Conservation (phyloP, 2,329 filamentous ascomycete species). For the Rutstroemia sp. region DNA sequence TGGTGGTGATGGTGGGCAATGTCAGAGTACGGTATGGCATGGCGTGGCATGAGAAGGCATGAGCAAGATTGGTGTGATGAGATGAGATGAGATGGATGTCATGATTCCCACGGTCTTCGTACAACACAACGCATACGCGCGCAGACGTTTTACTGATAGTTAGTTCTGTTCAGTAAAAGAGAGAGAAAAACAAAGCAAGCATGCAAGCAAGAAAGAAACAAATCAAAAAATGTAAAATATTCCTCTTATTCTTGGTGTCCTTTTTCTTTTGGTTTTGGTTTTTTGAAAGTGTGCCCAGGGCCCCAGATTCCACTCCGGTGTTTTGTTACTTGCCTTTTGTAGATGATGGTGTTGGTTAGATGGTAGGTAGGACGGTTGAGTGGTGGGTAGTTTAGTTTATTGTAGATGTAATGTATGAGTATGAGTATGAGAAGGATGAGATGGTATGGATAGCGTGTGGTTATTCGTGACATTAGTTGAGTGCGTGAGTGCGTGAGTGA, state of each 20-base stretch:
- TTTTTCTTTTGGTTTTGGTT: neutral
- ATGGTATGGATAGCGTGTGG: no score
- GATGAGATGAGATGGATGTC: neutral
- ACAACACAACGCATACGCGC: neutral
- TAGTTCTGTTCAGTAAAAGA: slow-evolving; percentile 3
- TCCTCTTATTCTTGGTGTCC: neutral
- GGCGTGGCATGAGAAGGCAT: neutral
- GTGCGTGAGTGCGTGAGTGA: no score
- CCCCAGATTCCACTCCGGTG: no score
- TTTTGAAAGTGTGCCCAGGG: no score
- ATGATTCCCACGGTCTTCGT: slow-evolving; percentile 7
- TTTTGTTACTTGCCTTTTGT: no score
- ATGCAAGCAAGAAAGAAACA: neutral
- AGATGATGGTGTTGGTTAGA: no score
- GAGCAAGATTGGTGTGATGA: neutral
- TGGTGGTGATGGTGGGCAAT: neutral
- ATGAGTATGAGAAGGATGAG: no score
- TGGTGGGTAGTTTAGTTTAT: no score
- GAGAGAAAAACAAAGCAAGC: neutral
- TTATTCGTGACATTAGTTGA: no score
- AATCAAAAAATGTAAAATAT: neutral
- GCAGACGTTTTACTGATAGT: neutral
- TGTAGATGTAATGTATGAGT: no score
- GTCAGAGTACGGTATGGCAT: neutral
- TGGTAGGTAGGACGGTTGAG: no score